Conservation (phyloP, 1,284 basidiomycete genomes). For the Malassezia furfur region DNA sequence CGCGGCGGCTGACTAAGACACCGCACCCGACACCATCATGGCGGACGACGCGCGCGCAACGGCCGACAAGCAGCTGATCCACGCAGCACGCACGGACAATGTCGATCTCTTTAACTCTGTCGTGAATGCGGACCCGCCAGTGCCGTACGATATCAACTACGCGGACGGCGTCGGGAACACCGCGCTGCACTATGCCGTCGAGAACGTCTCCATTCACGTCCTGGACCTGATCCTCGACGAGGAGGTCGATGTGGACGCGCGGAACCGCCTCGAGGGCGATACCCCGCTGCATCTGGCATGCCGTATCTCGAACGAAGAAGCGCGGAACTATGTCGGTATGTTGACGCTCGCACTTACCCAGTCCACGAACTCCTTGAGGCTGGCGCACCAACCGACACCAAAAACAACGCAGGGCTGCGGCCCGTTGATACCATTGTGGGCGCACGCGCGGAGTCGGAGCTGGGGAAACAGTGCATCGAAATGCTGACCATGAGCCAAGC, state of each 20-base stretch:
- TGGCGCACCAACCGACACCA: conserved; percentile 33
- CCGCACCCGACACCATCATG: not conserved
- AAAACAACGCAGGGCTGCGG: conserved; percentile 35
- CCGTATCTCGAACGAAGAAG: conserved; percentile 56
- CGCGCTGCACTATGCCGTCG: conserved; percentile 40
- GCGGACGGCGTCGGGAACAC: conserved; percentile 40
- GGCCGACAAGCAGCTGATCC: conserved; percentile 30
- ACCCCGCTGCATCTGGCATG: conserved; percentile 77
- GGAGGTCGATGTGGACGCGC: conserved; percentile 69
- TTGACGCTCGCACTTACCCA: conserved; percentile 9
- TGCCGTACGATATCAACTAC: conserved; percentile 33
- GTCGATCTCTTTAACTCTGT: conserved; percentile 32
- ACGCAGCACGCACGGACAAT: conserved; percentile 38
- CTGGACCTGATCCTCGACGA: conserved; percentile 38
- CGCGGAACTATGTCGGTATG: conserved; percentile 53
- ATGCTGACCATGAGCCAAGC: conserved; percentile 28
- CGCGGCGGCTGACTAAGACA: conserved; percentile 1
- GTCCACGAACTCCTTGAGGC: conserved; percentile 40
- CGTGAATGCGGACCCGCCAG: conserved; percentile 18
- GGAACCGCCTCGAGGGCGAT: conserved; percentile 63
- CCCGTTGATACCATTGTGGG: conserved; percentile 33
- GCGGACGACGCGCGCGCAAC: conserved; percentile 7
- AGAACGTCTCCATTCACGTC: conserved; percentile 26
- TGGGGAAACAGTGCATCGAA: conserved; percentile 29
- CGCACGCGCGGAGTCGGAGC: conserved; percentile 21